Percentiles rank a stretch among this genome's conserved stretches.
These are phyloP conservation scores for Choiromyces venosus DNA, from an alignment of 495 filamentous ascomycete genomes.

Conservation along the genomic window DNA sequence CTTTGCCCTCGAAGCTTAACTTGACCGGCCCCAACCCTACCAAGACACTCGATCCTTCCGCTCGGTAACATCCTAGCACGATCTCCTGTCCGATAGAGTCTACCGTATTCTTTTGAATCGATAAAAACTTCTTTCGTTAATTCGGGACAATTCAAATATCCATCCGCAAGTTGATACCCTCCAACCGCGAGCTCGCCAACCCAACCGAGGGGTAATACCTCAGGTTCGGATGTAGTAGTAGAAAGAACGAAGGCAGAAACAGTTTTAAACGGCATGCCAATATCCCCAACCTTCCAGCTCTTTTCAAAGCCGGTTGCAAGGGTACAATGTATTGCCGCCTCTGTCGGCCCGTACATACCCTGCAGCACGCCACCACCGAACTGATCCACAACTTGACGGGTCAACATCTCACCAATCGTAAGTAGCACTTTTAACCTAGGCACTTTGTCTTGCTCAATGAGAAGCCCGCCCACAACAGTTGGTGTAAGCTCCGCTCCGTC, in stretches of 20 bases:
- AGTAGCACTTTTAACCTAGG: constrained; percentile 61
- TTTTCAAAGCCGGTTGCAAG: constrained; percentile 49
- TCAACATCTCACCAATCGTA: constrained; percentile 87
- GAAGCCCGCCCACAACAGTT: constrained; percentile 65
- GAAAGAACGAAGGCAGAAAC: constrained; percentile 67
- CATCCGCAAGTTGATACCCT: constrained; percentile 69
- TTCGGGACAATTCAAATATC: constrained; percentile 76
- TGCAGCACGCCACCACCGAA: constrained; percentile 66
- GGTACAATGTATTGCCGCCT: constrained; percentile 74
- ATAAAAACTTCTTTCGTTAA: constrained; percentile 67
- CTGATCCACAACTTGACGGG: constrained; percentile 61
- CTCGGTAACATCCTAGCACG: constrained; percentile 62
- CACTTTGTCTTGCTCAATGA: constrained; percentile 56
- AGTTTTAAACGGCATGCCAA: constrained; percentile 67
- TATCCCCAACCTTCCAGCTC: constrained; percentile 55
- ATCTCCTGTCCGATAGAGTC: constrained; percentile 81
- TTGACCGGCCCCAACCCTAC: constrained; percentile 70
- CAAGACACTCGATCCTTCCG: constrained; percentile 73
- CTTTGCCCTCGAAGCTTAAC: constrained; percentile 78
- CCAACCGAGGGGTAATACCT: constrained; percentile 59
- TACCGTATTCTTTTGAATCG: constrained; percentile 44
- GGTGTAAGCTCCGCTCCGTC: constrained; percentile 81
- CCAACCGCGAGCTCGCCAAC: constrained; percentile 78
- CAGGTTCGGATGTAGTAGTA: constrained; percentile 41
- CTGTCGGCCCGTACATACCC: constrained; percentile 85